Conservation (phyloP, 768 basidiomycete species). For the Tulasnella sp. region DNA sequence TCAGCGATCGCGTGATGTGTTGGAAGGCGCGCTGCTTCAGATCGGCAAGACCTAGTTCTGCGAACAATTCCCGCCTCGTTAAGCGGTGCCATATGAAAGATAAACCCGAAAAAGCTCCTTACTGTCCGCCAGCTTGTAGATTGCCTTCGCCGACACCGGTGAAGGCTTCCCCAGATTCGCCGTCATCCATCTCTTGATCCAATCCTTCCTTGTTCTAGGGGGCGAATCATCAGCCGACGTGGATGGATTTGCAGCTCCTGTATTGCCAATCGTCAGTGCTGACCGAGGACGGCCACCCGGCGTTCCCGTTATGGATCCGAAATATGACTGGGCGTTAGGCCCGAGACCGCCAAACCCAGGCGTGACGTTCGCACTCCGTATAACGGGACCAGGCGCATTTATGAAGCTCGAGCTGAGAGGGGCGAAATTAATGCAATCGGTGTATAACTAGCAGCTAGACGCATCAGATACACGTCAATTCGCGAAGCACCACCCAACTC, state of each 20-base stretch:
- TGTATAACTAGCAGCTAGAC: constrained; percentile 59
- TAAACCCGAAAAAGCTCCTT: constrained; percentile 33
- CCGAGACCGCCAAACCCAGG: constrained; percentile 9
- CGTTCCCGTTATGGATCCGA: neutral
- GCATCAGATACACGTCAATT: neutral
- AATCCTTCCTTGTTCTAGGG: constrained; percentile 52
- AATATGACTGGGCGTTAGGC: constrained; percentile 8
- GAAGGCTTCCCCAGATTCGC: constrained; percentile 57
- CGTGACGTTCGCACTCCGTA: constrained; percentile 1
- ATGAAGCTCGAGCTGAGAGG: constrained; percentile 71
- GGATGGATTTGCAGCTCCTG: constrained; percentile 14
- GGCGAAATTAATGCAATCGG: constrained; percentile 77
- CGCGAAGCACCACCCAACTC: constrained; percentile 31
- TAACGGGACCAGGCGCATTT: constrained; percentile 31
- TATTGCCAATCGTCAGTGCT: neutral
- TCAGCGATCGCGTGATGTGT: constrained; percentile 74
- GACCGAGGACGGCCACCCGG: constrained; percentile 16
- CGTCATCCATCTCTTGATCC: constrained; percentile 67
- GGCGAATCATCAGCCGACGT: constrained; percentile 28
- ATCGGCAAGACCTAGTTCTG: constrained; percentile 68
- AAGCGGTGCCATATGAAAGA: neutral
- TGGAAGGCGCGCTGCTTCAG: constrained; percentile 72
- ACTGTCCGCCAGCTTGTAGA: constrained; percentile 81
- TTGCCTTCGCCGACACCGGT: constrained; percentile 81
- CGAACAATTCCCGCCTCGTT: neutral